Evolutionary conservation across 352 stramenopile species (phyloP).

Genomic region (Globisporangium yorkense): DNA sequence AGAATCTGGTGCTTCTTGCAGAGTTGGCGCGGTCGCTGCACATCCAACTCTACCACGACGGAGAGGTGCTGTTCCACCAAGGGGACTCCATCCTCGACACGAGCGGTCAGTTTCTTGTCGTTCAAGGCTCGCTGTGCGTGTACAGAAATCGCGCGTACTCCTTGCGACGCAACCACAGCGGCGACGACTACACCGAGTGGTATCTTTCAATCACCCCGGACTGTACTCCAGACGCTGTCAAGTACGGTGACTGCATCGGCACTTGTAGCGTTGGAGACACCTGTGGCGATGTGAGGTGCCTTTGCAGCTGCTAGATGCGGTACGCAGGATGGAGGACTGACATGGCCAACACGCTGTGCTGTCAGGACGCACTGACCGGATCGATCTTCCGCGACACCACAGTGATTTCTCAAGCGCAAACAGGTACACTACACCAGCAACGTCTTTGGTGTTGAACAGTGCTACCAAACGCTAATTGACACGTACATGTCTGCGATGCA

Average conservation of each 20-base stretch:
- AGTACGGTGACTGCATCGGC: conserved; percentile 31
- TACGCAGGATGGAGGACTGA: not conserved
- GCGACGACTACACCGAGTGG: conserved; percentile 29
- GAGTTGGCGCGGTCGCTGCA: conserved; percentile 26
- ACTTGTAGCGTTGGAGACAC: conserved; percentile 28
- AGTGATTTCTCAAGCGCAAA: conserved; percentile 34
- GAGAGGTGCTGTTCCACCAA: conserved; percentile 37
- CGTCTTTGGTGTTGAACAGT: too few relatives aligned
- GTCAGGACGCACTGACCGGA: conserved; percentile 27
- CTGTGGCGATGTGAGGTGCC: conserved; percentile 31
- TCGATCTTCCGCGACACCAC: conserved; percentile 29
- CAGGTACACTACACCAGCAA: conserved; percentile 14
- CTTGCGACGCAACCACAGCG: conserved; percentile 9
- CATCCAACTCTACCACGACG: conserved; percentile 32
- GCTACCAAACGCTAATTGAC: too few relatives aligned
- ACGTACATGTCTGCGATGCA: conserved; percentile 1
- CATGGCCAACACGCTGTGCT: not conserved
- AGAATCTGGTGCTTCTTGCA: not conserved
- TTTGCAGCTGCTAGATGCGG: too few relatives aligned
- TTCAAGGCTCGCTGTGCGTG: conserved; percentile 34
- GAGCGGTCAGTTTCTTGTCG: conserved; percentile 32
- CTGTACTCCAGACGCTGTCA: conserved; percentile 8
- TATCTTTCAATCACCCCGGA: conserved; percentile 11
- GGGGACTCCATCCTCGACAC: conserved; percentile 30
- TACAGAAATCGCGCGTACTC: conserved; percentile 26